A percentile compares a stretch with the other conserved stretches of the same genome.
phyloP scores from a whole-genome alignment of 768 basidiomycete genomes.

The Russula earlei region DNA sequence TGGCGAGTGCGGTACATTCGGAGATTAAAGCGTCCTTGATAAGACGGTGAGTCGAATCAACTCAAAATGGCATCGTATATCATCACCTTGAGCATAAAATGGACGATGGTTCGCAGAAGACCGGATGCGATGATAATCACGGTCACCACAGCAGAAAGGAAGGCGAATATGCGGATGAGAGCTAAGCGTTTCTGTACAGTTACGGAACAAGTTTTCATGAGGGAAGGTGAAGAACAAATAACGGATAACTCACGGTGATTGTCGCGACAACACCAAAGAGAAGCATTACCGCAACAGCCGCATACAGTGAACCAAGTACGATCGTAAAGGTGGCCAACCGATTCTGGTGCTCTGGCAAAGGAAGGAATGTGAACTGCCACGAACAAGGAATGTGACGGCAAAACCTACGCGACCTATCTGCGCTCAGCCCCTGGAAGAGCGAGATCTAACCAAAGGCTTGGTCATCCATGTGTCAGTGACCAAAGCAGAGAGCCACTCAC shows the following conservation, averaged over 20 bases:
- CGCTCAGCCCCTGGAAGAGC: constrained; percentile 45
- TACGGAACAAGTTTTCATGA: neutral
- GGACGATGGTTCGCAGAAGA: constrained; percentile 47
- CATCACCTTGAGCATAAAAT: constrained; percentile 59
- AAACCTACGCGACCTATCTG: constrained; percentile 41
- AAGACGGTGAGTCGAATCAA: neutral
- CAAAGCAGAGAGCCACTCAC: neutral
- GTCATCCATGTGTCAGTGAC: neutral
- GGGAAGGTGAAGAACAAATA: neutral
- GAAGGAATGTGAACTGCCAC: neutral
- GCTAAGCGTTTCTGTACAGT: constrained; percentile 40
- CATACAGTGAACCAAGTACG: constrained; percentile 51
- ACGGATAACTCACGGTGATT: constrained; percentile 33
- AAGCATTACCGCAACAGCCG: constrained; percentile 42
- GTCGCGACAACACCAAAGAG: constrained; percentile 46
- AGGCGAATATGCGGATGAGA: constrained; percentile 48
- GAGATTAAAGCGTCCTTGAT: constrained; percentile 46
- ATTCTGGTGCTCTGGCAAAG: constrained; percentile 31
- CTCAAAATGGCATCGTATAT: neutral
- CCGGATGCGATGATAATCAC: constrained; percentile 43
- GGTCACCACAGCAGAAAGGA: constrained; percentile 37
- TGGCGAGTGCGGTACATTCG: constrained; percentile 40
- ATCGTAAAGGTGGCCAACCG: constrained; percentile 46
- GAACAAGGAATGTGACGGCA: neutral
- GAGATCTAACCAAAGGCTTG: constrained; percentile 36